Percentiles rank a stretch among this genome's conserved stretches.
These are phyloP conservation scores for Litchi chinensis DNA, from an alignment of 345 rosid species.

Conservation along the genomic window DNA sequence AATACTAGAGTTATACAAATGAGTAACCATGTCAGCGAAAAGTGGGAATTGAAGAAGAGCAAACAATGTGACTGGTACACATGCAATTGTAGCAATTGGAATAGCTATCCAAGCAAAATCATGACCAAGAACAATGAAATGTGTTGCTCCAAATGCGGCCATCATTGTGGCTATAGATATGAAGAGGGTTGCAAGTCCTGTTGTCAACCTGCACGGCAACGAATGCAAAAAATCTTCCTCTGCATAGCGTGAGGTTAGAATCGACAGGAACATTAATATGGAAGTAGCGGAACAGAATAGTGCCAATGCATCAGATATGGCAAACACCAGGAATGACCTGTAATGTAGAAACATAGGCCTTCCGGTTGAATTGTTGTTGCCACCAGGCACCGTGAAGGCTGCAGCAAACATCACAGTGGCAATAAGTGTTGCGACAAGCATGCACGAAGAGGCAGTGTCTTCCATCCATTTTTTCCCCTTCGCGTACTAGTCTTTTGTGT, in stretches of 20 bases:
- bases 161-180: constrained; percentile 47
- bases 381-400: constrained; percentile 49
- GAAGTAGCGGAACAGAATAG: constrained; percentile 43
- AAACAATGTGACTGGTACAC: constrained; percentile 30
- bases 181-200: constrained; percentile 35
- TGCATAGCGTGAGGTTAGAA: constrained; percentile 47
- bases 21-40: constrained; percentile 26
- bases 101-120: constrained; percentile 25
- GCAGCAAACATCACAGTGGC: constrained; percentile 51
- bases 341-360: constrained; percentile 22
- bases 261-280: constrained; percentile 40
- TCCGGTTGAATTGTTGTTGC: constrained; percentile 26
- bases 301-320: constrained; percentile 29
- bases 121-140: constrained; percentile 30
- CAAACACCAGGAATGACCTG: constrained; percentile 26
- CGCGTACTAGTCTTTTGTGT: constrained; percentile 23
- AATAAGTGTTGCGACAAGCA: constrained; percentile 44
- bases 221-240: constrained; percentile 41
- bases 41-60: constrained; percentile 37
- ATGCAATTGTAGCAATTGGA: constrained; percentile 10
- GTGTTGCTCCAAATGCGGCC: constrained; percentile 34
- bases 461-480: constrained; percentile 49
- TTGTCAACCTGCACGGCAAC: constrained; percentile 40
- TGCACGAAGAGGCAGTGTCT: constrained; percentile 42
- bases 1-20: constrained; percentile 18